phyloP scores from a whole-genome alignment of 2,329 filamentous ascomycete genomes.

The Microsporum canis region DNA sequence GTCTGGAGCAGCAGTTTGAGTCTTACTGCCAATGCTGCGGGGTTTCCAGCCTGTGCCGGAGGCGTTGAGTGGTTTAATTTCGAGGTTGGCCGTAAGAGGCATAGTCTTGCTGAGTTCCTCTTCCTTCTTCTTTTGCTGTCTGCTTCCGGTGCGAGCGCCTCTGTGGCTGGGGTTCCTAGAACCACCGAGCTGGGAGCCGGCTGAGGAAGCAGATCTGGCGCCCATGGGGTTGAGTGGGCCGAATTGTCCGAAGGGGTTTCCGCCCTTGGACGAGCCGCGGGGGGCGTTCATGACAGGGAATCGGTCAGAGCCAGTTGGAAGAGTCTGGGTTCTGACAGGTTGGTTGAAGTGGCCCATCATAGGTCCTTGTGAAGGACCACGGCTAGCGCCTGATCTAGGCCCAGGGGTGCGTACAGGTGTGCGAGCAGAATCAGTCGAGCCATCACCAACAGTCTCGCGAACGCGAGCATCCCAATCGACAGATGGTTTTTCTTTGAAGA shows the following conservation, averaged over 20 bases:
- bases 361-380: constrained; percentile 34
- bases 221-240: constrained; percentile 49
- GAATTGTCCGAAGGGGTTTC: constrained; percentile 49
- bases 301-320: constrained; percentile 50
- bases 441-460: constrained; percentile 71
- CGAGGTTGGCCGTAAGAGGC: constrained; percentile 75
- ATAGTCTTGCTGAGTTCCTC: constrained; percentile 66
- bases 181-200: constrained; percentile 49
- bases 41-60: constrained; percentile 84
- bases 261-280: constrained; percentile 31
- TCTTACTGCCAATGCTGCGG: constrained; percentile 48
- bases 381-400: constrained; percentile 5
- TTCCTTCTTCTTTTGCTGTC: constrained; percentile 47
- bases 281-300: constrained; percentile 45
- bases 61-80: constrained; percentile 66
- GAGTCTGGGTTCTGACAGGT: constrained; percentile 40
- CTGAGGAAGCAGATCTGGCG: constrained; percentile 44
- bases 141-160: constrained; percentile 39
- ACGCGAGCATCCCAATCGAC: constrained; percentile 86
- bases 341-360: constrained; percentile 59
- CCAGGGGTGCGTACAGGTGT: constrained; percentile 21
- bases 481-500: constrained; percentile 94
- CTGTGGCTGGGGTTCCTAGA: constrained; percentile 61
- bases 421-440: constrained; percentile 50
- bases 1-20: constrained; percentile 28